Percentiles rank a stretch among this genome's conserved stretches.
phyloP scores from a whole-genome alignment of 148 eudicot genomes.

The Vaccinium myrtillus region DNA sequence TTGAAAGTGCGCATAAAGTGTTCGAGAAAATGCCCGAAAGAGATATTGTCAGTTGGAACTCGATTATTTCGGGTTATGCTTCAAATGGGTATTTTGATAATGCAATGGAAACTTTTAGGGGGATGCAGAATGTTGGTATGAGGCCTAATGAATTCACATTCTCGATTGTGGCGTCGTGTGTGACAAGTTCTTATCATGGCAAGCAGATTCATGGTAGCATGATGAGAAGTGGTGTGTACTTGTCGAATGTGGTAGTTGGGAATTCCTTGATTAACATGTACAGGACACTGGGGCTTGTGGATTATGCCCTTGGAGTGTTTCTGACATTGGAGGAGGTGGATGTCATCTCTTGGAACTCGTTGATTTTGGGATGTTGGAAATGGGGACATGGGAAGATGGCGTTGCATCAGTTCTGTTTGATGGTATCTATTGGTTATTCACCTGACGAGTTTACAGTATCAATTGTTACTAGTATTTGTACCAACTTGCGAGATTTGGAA shows the following conservation, averaged over 20 bases:
- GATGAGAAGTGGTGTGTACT: conserved; percentile 42
- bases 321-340: conserved; percentile 56
- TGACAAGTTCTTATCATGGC: conserved; percentile 32
- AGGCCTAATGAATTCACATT: conserved; percentile 56
- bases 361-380: conserved; percentile 51
- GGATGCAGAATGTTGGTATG: conserved; percentile 48
- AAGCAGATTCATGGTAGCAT: conserved; percentile 66
- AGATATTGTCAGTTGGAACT: conserved; percentile 84
- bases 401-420: conserved; percentile 42
- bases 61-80: conserved; percentile 60
- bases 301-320: conserved; percentile 75
- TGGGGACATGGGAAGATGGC: conserved; percentile 42
- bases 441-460: conserved; percentile 68
- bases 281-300: conserved; percentile 49
- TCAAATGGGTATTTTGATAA: conserved; percentile 35
- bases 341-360: conserved; percentile 75
- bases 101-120: conserved; percentile 40
- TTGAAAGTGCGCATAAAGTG: conserved; percentile 45
- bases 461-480: conserved; percentile 42
- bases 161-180: conserved; percentile 49
- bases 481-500: conserved; percentile 49
- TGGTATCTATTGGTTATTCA: conserved; percentile 47
- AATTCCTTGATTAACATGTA: conserved; percentile 77
- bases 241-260: conserved; percentile 58
- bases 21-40: conserved; percentile 65